Evolutionary conservation across 768 basidiomycete species (phyloP).

Genomic region (Panaeolus papilionaceus): DNA sequence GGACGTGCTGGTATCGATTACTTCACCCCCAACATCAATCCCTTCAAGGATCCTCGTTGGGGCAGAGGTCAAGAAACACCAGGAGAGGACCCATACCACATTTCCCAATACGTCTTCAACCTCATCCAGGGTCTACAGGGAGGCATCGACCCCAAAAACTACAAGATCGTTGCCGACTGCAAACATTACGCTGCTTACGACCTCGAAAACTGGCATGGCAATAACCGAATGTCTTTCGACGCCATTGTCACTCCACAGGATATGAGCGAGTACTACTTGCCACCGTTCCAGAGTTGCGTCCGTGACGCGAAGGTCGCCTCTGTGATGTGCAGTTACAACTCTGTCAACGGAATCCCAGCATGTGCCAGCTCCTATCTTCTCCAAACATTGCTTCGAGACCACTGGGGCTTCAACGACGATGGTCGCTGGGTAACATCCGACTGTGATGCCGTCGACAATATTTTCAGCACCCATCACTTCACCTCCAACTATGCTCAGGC

Average conservation of each 20-base stretch:
- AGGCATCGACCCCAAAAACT: conserved; percentile 57
- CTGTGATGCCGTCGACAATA: conserved; percentile 60
- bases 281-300: conserved; percentile 63
- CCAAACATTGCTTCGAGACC: conserved; percentile 55
- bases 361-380: conserved; percentile 61
- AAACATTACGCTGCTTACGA: conserved; percentile 70
- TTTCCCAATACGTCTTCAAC: conserved; percentile 58
- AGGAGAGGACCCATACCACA: conserved; percentile 63
- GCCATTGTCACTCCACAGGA: conserved; percentile 62
- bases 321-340: conserved; percentile 71
- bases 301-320: conserved; percentile 64
- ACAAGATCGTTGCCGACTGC: conserved; percentile 61
- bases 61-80: conserved; percentile 68
- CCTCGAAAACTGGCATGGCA: conserved; percentile 61
- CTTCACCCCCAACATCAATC: conserved; percentile 63
- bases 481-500: conserved; percentile 51
- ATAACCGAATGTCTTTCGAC: conserved; percentile 54
- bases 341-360: conserved; percentile 63
- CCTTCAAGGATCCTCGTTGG: conserved; percentile 70
- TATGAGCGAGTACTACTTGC: conserved; percentile 60
- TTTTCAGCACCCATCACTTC: conserved; percentile 57
- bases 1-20: conserved; percentile 59
- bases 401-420: conserved; percentile 54
- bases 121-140: conserved; percentile 63
- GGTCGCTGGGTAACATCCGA: conserved; percentile 63